These are phyloP conservation scores for Suhomyces sp. DNA, from an alignment of 805 yeast genomes.

Conservation along the genomic window DNA sequence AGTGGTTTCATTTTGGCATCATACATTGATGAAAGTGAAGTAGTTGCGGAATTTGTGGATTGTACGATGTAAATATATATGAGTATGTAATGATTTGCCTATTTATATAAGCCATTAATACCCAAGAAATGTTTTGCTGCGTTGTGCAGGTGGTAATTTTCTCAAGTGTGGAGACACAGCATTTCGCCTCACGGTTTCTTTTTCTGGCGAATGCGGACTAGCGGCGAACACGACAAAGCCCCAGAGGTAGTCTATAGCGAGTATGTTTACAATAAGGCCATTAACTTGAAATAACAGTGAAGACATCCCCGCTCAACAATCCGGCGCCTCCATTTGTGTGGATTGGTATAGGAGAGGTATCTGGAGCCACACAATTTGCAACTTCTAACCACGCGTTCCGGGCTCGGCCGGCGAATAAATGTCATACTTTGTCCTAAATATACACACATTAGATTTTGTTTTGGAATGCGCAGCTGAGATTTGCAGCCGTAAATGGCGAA, in stretches of 20 bases:
- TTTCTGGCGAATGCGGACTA: slow-evolving; percentile 1
- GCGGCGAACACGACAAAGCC: background rate
- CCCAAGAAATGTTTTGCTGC: slow-evolving; percentile 1
- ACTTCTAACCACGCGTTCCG: background rate
- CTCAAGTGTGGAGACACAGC: slow-evolving; percentile 3
- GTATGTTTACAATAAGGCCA: background rate
- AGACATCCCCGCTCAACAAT: too few species aligned
- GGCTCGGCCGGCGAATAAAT: background rate
- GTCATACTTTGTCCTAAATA: background rate
- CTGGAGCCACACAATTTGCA: background rate
- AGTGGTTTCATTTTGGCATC: background rate
- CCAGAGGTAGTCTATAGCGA: background rate
- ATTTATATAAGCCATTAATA: background rate
- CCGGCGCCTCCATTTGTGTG: too few species aligned
- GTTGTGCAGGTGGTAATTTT: background rate
- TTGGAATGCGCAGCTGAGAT: background rate
- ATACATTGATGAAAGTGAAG: background rate
- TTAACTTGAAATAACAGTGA: too few species aligned
- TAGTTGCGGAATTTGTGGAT: too few species aligned
- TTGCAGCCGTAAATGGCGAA: background rate
- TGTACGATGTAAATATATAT: too few species aligned
- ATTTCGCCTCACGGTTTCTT: slow-evolving; percentile 1
- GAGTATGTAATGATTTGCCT: background rate
- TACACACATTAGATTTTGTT: background rate
- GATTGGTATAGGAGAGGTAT: too few species aligned